Evolutionary conservation across 2,329 filamentous ascomycete species (phyloP).

Genomic region (Phialocephala subalpina): DNA sequence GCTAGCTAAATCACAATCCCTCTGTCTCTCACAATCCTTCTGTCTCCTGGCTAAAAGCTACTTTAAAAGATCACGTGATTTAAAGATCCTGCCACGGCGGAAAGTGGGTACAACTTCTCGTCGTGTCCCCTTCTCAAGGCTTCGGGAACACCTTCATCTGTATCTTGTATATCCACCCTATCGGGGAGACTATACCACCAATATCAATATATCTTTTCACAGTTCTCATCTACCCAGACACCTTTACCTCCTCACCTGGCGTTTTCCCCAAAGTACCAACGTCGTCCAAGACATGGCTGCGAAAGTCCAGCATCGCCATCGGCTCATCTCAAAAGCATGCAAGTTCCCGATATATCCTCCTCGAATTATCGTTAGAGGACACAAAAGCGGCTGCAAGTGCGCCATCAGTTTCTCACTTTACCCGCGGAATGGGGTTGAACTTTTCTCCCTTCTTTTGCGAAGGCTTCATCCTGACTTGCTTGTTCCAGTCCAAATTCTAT

Average conservation of each 20-base stretch:
- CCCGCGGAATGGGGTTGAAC: not conserved
- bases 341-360: not conserved
- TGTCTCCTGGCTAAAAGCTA: no score
- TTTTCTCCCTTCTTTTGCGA: not conserved
- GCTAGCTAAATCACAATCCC: no score
- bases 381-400: not conserved
- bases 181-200: not conserved
- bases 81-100: no score
- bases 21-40: no score
- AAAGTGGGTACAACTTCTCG: no score
- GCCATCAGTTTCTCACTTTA: not conserved
- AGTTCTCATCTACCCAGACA: not conserved
- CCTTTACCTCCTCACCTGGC: not conserved
- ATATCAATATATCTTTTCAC: not conserved
- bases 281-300: not conserved
- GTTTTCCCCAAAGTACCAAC: not conserved
- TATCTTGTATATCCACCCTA: slow-evolving; percentile 6
- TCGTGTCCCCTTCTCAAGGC: no score
- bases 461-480: not conserved
- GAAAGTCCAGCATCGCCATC: not conserved
- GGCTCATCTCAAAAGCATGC: slow-evolving; percentile 2
- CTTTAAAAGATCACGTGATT: no score
- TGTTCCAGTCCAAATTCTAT: not conserved
- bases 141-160: no score
- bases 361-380: not conserved